Percentiles rank a stretch among this genome's conserved stretches.
These are phyloP conservation scores for Flaveria robusta DNA, from an alignment of 129 eudicot species.

Conservation along the genomic window DNA sequence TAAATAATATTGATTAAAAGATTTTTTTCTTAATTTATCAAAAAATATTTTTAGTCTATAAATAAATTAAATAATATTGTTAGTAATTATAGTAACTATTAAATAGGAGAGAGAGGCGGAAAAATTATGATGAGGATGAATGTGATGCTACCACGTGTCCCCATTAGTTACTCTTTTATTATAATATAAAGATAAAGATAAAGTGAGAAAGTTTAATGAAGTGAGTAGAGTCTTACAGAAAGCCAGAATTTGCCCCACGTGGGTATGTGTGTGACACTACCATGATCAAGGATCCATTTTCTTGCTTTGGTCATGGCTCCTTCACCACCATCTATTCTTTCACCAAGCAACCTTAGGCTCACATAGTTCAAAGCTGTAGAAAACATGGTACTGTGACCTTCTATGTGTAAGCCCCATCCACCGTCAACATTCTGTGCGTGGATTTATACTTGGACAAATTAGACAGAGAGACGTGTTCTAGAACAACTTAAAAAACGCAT, in stretches of 20 bases:
- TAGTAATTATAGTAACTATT: too few species aligned
- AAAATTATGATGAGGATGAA: too few species aligned
- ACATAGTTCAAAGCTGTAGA: constrained; percentile 66
- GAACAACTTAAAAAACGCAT: too few species aligned
- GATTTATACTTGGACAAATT: background rate
- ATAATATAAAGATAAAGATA: too few species aligned
- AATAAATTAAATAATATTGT: too few species aligned
- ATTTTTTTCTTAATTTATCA: too few species aligned
- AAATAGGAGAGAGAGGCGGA: too few species aligned
- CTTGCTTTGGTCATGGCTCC: constrained; percentile 54
- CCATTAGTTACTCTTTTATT: too few species aligned
- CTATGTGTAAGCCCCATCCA: constrained; percentile 87
- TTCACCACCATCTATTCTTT: constrained; percentile 36
- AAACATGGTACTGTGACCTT: constrained; percentile 75
- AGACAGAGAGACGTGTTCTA: background rate
- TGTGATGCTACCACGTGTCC: too few species aligned
- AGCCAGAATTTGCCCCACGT: constrained; percentile 78
- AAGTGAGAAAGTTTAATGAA: too few species aligned
- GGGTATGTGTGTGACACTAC: constrained; percentile 55
- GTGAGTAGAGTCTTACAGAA: constrained; percentile 40
- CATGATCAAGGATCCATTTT: constrained; percentile 62
- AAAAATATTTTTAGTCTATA: too few species aligned
- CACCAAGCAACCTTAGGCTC: constrained; percentile 55
- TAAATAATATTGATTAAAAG: too few species aligned
- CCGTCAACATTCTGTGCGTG: constrained; percentile 63